Evolutionary conservation across 371 early-diverging fungal species (phyloP).

Genomic region (Choanephora cucurbitarum): DNA sequence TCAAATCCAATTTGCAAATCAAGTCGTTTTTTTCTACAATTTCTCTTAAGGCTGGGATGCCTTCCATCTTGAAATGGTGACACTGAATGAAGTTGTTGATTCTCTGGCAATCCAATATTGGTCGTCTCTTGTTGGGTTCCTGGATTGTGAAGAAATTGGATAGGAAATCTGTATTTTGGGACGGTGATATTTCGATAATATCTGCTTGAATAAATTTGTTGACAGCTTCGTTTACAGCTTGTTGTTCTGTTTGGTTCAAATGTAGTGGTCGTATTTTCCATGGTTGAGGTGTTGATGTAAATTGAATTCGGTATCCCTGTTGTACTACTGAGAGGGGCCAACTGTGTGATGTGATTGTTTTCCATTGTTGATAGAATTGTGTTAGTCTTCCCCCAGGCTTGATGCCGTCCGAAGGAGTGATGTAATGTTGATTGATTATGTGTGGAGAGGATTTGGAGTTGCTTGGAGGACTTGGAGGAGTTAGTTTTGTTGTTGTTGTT

Average conservation of each 20-base stretch:
- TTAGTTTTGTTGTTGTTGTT: background rate
- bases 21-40: slow-evolving; percentile 8
- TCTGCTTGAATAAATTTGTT: slow-evolving; percentile 1
- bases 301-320: slow-evolving; percentile 5
- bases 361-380: background rate
- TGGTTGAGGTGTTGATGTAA: background rate
- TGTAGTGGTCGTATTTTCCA: background rate
- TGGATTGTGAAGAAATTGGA: slow-evolving; percentile 21
- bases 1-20: slow-evolving; percentile 8
- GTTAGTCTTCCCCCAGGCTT: slow-evolving; percentile 7
- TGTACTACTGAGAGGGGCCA: slow-evolving; percentile 4
- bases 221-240: background rate
- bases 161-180: slow-evolving; percentile 3
- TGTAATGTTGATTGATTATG: background rate
- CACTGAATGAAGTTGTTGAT: slow-evolving; percentile 13
- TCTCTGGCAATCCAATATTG: slow-evolving; percentile 15
- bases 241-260: background rate
- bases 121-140: slow-evolving; percentile 16
- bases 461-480: too few species aligned
- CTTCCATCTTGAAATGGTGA: slow-evolving; percentile 28
- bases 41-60: slow-evolving; percentile 11
- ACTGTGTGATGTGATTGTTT: background rate
- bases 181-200: slow-evolving; percentile 7
- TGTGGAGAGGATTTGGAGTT: background rate
- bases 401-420: background rate